These are phyloP conservation scores for Chaetomiaceae sp. DNA, from an alignment of 2,329 filamentous ascomycete genomes.

Conservation along the genomic window DNA sequence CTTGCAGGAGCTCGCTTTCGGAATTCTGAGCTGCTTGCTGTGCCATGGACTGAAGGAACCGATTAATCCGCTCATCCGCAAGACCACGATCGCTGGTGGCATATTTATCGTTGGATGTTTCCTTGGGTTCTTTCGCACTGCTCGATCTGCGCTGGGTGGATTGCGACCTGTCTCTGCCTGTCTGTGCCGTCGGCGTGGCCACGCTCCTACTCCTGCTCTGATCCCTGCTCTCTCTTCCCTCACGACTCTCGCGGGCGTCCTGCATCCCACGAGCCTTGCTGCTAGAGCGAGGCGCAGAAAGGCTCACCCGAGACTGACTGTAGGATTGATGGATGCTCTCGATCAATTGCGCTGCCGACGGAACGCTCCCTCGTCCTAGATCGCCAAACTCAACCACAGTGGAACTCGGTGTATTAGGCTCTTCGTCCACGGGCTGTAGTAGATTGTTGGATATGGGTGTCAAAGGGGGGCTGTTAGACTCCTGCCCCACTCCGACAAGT, in stretches of 20 bases:
- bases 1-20: conserved; percentile 8
- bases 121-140: not conserved
- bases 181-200: not conserved
- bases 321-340: conserved; percentile 1
- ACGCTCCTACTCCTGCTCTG: not conserved
- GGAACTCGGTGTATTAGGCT: conserved; percentile 10
- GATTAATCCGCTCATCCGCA: conserved; percentile 7
- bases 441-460: not conserved
- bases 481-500: not conserved
- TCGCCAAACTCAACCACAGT: conserved; percentile 15
- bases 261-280: not conserved
- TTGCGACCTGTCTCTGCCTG: conserved; percentile 6
- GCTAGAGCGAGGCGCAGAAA: not conserved
- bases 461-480: not conserved
- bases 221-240: not conserved
- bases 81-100: not conserved
- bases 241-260: not conserved
- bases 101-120: not conserved
- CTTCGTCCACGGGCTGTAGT: conserved; percentile 1
- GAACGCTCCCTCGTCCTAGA: not conserved
- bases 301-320: not conserved
- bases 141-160: not conserved
- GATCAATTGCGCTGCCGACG: conserved; percentile 7
- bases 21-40: not conserved
- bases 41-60: conserved; percentile 10